Percentiles rank a stretch among this genome's conserved stretches.
These are phyloP conservation scores for Gracilaria domingensis DNA, from an alignment of 23 red algal genomes.

Conservation along the genomic window DNA sequence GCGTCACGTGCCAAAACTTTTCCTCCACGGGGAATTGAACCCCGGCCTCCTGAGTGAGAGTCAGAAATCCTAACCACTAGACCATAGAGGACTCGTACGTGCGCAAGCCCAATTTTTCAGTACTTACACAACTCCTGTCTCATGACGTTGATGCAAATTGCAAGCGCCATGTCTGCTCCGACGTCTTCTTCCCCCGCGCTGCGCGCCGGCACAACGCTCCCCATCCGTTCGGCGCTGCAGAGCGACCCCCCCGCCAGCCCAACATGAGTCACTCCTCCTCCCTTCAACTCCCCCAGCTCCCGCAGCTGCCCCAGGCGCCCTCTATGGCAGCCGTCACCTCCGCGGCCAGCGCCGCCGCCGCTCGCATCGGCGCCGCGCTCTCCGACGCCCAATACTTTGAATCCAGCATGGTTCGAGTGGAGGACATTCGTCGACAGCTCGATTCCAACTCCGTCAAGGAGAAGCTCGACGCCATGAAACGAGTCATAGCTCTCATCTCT, in stretches of 20 bases:
- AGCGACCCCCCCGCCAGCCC: neutral
- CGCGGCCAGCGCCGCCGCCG: constrained; percentile 65
- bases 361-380: constrained; percentile 75
- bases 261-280: constrained; percentile 16
- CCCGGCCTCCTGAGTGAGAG: constrained; percentile 79
- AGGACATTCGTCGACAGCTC: constrained; percentile 83
- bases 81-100: constrained; percentile 49
- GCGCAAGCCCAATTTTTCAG: neutral
- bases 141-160: neutral
- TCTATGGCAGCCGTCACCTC: constrained; percentile 72
- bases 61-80: constrained; percentile 79
- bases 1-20: neutral
- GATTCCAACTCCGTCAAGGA: constrained; percentile 72
- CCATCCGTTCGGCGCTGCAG: neutral
- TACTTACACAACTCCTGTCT: neutral
- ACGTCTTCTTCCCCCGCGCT: neutral
- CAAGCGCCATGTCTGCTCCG: neutral
- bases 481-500: constrained; percentile 90
- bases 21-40: constrained; percentile 76
- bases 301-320: constrained; percentile 2
- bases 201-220: neutral
- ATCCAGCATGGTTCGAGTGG: constrained; percentile 83
- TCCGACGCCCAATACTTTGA: constrained; percentile 94
- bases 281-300: constrained; percentile 16
- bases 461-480: constrained; percentile 92